A percentile compares a stretch with the other conserved stretches of the same genome.
Evolutionary conservation across 2,329 filamentous ascomycete species (phyloP).

Genomic region (Venturia asperata): DNA sequence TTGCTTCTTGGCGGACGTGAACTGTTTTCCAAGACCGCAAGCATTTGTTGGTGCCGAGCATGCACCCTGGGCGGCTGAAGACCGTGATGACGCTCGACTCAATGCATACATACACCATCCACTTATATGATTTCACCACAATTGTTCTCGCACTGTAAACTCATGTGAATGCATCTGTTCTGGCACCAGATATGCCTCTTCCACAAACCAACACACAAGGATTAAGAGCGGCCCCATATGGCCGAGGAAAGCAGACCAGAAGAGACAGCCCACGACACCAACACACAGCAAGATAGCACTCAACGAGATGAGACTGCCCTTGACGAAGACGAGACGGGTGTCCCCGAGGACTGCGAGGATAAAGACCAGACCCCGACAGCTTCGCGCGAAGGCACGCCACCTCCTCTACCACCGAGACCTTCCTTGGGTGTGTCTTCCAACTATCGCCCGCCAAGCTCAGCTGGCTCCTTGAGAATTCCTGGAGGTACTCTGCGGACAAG

Average conservation of each 20-base stretch:
- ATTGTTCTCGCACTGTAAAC: background rate
- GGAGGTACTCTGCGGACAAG: conserved; percentile 23
- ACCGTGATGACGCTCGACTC: background rate
- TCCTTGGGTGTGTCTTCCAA: conserved; percentile 26
- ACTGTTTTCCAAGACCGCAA: too few relatives aligned
- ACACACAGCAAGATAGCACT: background rate
- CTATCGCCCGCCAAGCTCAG: conserved; percentile 24
- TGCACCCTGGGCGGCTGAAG: too few relatives aligned
- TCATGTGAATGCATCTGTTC: background rate
- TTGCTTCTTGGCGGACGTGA: too few relatives aligned
- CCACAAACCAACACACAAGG: background rate
- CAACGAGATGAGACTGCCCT: background rate
- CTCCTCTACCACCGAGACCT: conserved; percentile 33
- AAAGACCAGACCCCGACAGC: conserved; percentile 3
- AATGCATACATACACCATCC: background rate
- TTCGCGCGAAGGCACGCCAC: conserved; percentile 31
- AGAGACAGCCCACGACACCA: background rate
- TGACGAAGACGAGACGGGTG: background rate
- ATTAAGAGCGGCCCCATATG: conserved; percentile 14
- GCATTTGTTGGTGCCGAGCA: too few relatives aligned
- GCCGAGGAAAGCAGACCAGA: conserved; percentile 15
- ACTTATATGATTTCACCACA: too few relatives aligned
- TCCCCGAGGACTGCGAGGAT: background rate
- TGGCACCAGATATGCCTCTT: conserved; percentile 14
- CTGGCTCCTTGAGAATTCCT: conserved; percentile 2